These are phyloP conservation scores for Ganoderma multipileum DNA, from an alignment of 1,284 basidiomycete genomes.

Conservation along the genomic window DNA sequence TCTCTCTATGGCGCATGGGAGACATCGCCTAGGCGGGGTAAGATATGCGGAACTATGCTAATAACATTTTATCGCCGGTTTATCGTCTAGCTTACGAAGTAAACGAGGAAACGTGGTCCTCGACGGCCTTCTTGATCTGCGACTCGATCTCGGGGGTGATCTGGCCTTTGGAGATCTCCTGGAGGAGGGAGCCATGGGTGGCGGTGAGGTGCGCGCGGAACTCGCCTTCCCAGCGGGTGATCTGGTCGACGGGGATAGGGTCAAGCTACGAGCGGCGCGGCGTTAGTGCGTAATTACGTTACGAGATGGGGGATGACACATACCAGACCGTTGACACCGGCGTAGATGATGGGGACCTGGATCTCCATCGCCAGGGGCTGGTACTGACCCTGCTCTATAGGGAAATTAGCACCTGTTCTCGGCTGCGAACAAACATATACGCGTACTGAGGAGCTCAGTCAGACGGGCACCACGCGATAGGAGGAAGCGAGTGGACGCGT, in stretches of 20 bases:
- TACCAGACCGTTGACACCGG: slow-evolving; percentile 97
- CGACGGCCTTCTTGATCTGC: slow-evolving; percentile 92
- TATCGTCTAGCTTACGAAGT: slow-evolving; percentile 57
- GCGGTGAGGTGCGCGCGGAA: slow-evolving; percentile 86
- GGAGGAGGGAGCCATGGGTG: slow-evolving; percentile 73
- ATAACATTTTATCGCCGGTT: slow-evolving; percentile 32
- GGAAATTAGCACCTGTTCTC: slow-evolving; percentile 5
- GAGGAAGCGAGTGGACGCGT: slow-evolving; percentile 97
- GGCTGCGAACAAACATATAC: neutral
- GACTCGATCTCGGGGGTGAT: slow-evolving; percentile 91
- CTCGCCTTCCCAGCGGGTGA: slow-evolving; percentile 92
- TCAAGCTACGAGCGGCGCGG: slow-evolving; percentile 64
- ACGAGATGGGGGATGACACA: slow-evolving; percentile 42
- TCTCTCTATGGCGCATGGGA: slow-evolving; percentile 26
- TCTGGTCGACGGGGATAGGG: slow-evolving; percentile 92
- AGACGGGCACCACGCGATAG: slow-evolving; percentile 97
- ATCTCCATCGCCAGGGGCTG: slow-evolving; percentile 92
- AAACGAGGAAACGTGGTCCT: slow-evolving; percentile 87
- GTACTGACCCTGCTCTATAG: slow-evolving; percentile 95
- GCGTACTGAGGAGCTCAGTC: slow-evolving; percentile 93
- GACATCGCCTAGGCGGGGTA: slow-evolving; percentile 25
- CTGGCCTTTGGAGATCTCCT: slow-evolving; percentile 83
- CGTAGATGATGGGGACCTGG: slow-evolving; percentile 98
- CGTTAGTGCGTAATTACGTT: slow-evolving; percentile 20
- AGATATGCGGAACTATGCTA: slow-evolving; percentile 30